phyloP scores from a whole-genome alignment of 2,329 filamentous ascomycete genomes.

The Exophiala alcalophila region DNA sequence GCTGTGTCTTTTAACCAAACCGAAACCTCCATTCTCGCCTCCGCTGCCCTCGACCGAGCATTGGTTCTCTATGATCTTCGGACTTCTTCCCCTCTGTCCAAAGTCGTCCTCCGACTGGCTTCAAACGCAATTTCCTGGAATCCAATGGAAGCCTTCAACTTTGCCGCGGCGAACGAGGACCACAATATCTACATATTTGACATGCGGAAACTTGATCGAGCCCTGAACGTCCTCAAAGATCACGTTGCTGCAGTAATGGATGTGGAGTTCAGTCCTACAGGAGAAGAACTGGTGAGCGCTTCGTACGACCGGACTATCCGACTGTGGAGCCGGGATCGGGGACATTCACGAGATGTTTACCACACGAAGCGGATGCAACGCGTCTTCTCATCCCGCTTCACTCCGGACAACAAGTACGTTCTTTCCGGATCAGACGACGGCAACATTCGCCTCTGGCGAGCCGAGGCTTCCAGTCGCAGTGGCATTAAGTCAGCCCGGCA shows the following conservation, averaged over 20 bases:
- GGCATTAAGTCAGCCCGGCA: slow-evolving; percentile 84
- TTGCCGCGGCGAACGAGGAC: slow-evolving; percentile 90
- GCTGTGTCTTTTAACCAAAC: slow-evolving; percentile 87
- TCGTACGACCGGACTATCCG: slow-evolving; percentile 86
- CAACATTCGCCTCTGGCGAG: slow-evolving; percentile 84
- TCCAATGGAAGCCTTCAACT: slow-evolving; percentile 94
- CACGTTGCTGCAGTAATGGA: slow-evolving; percentile 94
- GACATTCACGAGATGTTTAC: slow-evolving; percentile 88
- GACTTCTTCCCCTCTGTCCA: slow-evolving; percentile 76
- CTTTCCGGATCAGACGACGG: slow-evolving; percentile 92
- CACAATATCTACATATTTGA: slow-evolving; percentile 93
- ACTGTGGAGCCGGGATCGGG: slow-evolving; percentile 74
- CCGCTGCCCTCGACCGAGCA: slow-evolving; percentile 78
- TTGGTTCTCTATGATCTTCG: slow-evolving; percentile 90
- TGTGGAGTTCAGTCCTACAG: slow-evolving; percentile 90
- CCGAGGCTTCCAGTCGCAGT: slow-evolving; percentile 76
- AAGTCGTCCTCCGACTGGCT: slow-evolving; percentile 76
- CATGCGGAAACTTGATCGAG: slow-evolving; percentile 83
- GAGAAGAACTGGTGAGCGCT: slow-evolving; percentile 86
- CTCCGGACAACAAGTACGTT: slow-evolving; percentile 84
- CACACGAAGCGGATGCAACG: slow-evolving; percentile 98
- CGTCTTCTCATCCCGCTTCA: slow-evolving; percentile 81
- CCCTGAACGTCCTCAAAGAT: slow-evolving; percentile 84
- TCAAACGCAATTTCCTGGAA: slow-evolving; percentile 88
- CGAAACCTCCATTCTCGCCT: slow-evolving; percentile 86